phyloP scores from a whole-genome alignment of 2,329 filamentous ascomycete species.

The Alternaria panax region DNA sequence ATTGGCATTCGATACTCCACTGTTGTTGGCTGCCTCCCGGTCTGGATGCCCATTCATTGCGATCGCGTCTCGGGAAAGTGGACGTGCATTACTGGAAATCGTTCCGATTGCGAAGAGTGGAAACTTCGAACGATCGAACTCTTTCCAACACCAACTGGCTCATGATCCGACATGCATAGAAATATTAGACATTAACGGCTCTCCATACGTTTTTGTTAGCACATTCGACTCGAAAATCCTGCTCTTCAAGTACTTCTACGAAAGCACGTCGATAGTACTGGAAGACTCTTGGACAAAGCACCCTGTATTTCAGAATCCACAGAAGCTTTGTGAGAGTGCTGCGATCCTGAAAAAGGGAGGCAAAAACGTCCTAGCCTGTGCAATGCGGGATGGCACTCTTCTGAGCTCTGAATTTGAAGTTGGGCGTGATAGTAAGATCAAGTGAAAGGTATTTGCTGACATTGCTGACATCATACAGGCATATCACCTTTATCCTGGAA shows the following conservation, averaged over 20 bases:
- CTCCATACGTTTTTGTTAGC: constrained; percentile 37
- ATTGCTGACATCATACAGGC: constrained; percentile 10
- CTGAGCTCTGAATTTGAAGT: constrained; percentile 22
- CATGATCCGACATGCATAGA: constrained; percentile 47
- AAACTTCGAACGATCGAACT: constrained; percentile 16
- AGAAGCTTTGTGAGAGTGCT: constrained; percentile 42
- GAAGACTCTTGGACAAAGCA: constrained; percentile 19
- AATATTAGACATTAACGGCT: constrained; percentile 31
- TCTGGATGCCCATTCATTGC: constrained; percentile 26
- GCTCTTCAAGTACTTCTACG: constrained; percentile 25
- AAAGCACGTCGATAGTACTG: constrained; percentile 13
- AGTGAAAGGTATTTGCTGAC: neutral
- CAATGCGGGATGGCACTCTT: constrained; percentile 46
- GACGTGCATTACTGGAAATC: constrained; percentile 32
- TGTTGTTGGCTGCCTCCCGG: constrained; percentile 34
- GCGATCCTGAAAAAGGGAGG: constrained; percentile 25
- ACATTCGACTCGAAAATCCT: constrained; percentile 35
- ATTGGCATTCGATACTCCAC: constrained; percentile 22
- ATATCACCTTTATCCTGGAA: constrained; percentile 14
- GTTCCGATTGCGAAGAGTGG: constrained; percentile 26
- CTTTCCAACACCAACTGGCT: constrained; percentile 24
- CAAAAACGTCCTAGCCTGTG: constrained; percentile 40
- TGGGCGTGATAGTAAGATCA: constrained; percentile 13
- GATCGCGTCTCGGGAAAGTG: constrained; percentile 27
- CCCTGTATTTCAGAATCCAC: constrained; percentile 3